Evolutionary conservation across 805 yeast genomes (phyloP).

Genomic region (Nematodospora valgi): DNA sequence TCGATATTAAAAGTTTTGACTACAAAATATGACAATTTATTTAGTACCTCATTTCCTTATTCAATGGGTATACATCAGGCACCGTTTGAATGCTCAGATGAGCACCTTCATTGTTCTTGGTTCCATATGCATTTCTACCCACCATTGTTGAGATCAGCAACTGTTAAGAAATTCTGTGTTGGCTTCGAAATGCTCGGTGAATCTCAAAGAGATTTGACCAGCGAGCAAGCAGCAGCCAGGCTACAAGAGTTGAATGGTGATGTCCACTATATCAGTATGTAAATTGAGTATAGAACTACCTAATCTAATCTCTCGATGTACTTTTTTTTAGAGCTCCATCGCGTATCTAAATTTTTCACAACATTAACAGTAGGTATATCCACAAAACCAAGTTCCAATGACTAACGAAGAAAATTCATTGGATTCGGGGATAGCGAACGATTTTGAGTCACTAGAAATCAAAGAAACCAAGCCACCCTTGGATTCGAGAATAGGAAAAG

Average conservation of each 20-base stretch:
- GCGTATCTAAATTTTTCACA: too few species aligned
- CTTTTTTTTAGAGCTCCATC: too few species aligned
- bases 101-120: slow-evolving; percentile 42
- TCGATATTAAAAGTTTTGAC: slow-evolving; percentile 50
- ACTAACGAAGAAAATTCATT: too few species aligned
- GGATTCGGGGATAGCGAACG: too few species aligned
- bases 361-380: too few species aligned
- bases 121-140: slow-evolving; percentile 80
- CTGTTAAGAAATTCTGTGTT: slow-evolving; percentile 71
- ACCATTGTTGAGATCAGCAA: slow-evolving; percentile 69
- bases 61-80: slow-evolving; percentile 84
- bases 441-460: background rate
- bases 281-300: background rate
- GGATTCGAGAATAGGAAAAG: slow-evolving; percentile 71
- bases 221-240: slow-evolving; percentile 62
- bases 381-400: too few species aligned
- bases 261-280: slow-evolving; percentile 26
- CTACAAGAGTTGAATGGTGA: slow-evolving; percentile 43
- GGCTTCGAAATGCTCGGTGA: slow-evolving; percentile 70
- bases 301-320: background rate
- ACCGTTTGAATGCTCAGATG: slow-evolving; percentile 45
- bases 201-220: slow-evolving; percentile 67
- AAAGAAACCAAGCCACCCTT: slow-evolving; percentile 42
- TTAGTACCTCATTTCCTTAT: slow-evolving; percentile 68
- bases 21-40: slow-evolving; percentile 66